Percentiles rank a stretch among this genome's conserved stretches.
phyloP scores from a whole-genome alignment of 1,284 basidiomycete genomes.

The Cryptococcus sp. region DNA sequence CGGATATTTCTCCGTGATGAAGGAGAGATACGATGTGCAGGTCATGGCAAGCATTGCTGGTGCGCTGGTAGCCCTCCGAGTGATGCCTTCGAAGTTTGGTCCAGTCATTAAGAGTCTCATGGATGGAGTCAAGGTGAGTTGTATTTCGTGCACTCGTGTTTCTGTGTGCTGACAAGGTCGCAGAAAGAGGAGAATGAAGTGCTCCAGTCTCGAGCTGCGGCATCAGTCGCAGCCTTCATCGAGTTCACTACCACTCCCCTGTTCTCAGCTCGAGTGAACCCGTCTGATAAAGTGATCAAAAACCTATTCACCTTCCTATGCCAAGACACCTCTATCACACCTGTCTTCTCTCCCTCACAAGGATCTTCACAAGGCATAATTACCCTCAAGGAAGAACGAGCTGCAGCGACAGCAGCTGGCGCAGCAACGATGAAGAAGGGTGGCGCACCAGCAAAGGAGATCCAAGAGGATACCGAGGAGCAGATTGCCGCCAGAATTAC shows the following conservation, averaged over 20 bases:
- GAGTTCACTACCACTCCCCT: conserved; percentile 75
- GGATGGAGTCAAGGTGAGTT: conserved; percentile 88
- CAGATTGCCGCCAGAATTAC: conserved; percentile 61
- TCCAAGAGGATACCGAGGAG: conserved; percentile 48
- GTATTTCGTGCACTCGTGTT: neutral
- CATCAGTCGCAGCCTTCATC: conserved; percentile 83
- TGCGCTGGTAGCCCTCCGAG: conserved; percentile 81
- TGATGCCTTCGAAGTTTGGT: conserved; percentile 89
- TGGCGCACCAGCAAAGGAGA: conserved; percentile 56
- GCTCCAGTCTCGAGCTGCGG: conserved; percentile 86
- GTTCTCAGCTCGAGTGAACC: conserved; percentile 59
- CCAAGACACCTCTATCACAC: conserved; percentile 84
- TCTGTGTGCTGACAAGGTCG: neutral
- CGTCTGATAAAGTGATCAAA: conserved; percentile 92
- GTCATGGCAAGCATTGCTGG: conserved; percentile 87
- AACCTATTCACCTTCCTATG: conserved; percentile 97
- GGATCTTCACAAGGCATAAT: conserved; percentile 74
- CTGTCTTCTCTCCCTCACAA: conserved; percentile 67
- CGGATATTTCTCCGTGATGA: conserved; percentile 79
- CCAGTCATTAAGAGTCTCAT: conserved; percentile 96
- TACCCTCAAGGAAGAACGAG: conserved; percentile 61
- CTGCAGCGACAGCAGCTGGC: conserved; percentile 54
- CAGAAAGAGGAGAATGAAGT: conserved; percentile 88
- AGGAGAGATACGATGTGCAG: conserved; percentile 82
- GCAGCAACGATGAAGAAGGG: conserved; percentile 57